Conservation (phyloP, 2,329 filamentous ascomycete species). For the Juglanconis juglandina region DNA sequence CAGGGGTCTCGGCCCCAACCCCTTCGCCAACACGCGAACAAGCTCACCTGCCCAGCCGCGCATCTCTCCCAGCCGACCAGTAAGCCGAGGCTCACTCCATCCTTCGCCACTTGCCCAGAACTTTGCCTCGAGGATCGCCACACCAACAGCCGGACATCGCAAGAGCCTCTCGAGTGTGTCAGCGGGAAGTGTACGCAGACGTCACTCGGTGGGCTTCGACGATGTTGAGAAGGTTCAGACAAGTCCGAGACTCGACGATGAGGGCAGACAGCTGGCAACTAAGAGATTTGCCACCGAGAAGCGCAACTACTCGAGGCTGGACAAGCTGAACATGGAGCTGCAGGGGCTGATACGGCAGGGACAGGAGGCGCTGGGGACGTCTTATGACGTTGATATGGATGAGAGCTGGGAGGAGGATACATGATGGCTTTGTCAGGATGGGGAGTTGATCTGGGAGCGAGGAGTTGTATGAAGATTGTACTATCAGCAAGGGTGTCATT, state of each 20-base stretch:
- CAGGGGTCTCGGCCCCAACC: constrained; percentile 9
- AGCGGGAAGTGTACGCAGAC: constrained; percentile 24
- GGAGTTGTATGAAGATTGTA: background rate
- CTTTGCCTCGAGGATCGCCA: constrained; percentile 8
- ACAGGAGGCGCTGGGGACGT: constrained; percentile 77
- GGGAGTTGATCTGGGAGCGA: background rate
- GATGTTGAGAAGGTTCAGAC: constrained; percentile 27
- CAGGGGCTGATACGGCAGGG: constrained; percentile 87
- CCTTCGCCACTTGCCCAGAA: constrained; percentile 20
- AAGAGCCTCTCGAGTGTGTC: constrained; percentile 45
- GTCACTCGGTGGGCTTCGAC: constrained; percentile 2
- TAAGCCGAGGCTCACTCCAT: constrained; percentile 22
- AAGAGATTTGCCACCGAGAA: constrained; percentile 69
- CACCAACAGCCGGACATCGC: constrained; percentile 33
- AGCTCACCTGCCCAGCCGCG: constrained; percentile 3
- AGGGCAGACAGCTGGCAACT: constrained; percentile 73
- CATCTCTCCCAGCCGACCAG: constrained; percentile 20
- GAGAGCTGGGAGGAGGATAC: constrained; percentile 39
- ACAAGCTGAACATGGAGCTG: constrained; percentile 73
- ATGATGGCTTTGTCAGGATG: background rate
- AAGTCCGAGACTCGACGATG: constrained; percentile 55
- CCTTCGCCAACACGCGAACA: constrained; percentile 18
- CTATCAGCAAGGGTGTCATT: too few species aligned
- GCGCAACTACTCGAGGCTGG: constrained; percentile 75
- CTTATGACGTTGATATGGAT: constrained; percentile 65